Evolutionary conservation across 169 alveolate species (phyloP), one percentile per base, ranked within the genome.

Genomic region (Plasmodium billcollinsi): DNA sequence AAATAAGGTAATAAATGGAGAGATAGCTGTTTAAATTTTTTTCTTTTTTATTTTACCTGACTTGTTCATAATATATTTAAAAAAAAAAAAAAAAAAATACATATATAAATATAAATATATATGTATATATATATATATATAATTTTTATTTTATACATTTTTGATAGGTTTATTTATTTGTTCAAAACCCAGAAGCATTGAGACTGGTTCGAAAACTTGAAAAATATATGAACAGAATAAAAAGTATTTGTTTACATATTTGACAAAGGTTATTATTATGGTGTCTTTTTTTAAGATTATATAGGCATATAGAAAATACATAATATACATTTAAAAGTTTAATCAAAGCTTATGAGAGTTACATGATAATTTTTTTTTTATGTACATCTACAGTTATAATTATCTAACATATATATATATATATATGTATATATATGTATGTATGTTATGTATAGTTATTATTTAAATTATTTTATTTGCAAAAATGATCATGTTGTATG

Each of bases 141-240:
- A 74, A 15, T 8, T 39, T 47, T 43, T 7, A 50, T 11, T 29
- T 21, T 54, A 8, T 65, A 12, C 49, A 21, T 72, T 14, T 8
- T 26, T 29, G n/a, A 26, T 59, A 78, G 90, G 29, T 78, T 50
- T 69, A 24, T 29, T 50, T 65, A 21, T 78, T 78, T 70, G 80
- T 78, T 2, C 56, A 47, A n/a, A 78, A 78, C 33, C 90, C 90
- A 43, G 20, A 67, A 21, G 58, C 90, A 67, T 24, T 78, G 50
- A 70, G 50, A 39, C 43, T 67, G 26, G 39, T 66, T 52, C 8
- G 80, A 58, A 58, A 6, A 15, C 90, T 78, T 43, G 90, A 78
- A 67, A 78, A 78, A 11, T 54, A 66, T 47, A 14, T 78, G 56
- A 66, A 76, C 18, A 50, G 56, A 58, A 78, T 78, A 66, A 78